Base-by-base conservation (phyloP, 164 flowering plant genomes). In the Berberis vulgaris region DNA sequence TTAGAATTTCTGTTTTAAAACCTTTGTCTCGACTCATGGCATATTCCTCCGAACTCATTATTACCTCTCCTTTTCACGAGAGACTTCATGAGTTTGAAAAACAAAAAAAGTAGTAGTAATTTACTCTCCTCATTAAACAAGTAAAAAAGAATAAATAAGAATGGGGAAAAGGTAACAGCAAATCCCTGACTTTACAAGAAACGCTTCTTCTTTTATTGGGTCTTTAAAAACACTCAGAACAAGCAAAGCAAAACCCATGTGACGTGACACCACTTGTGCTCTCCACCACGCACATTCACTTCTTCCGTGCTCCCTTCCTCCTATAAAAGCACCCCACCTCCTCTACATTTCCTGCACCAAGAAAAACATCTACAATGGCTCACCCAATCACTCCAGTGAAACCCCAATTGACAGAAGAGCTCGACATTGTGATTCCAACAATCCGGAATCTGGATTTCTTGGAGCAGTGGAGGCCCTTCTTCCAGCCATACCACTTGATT, bases 381-480 rank as follows among this genome's bases (percentile, higher is more conserved):
- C 60, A 54, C 38, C 71, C 79, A 10, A 42, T 69, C 45, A 66
- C 60, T 41, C 68, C 66, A 41, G 60, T 69, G 13, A 42, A 67
- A 1, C 78, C 83, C 3, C 78, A 79, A 9, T 52, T 80, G 50
- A 75, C 66, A 45, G 83, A 80, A 26, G 77, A 77, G 47, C 69
- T 80, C 6, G 83, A 80, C 70, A 80, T 80, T 2, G 83, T 80
- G 63, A 80, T 80, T 3, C 83, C 83, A 1, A 80, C 83, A 1
- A 80, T 80, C 41, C 58, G 83, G 44, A 80, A 69, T 71, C 76
- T 80, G 0, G 80, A 80, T 43, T 80, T 77, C 64, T 64, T 77
- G 57, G 80, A 77, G 67, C 69, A 61, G 54, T 77, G 80, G 80
- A 69, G 80, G 62, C 80, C 80, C 0, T 77, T 73, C 56, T 71